Evolutionary conservation across 139 green algal species (phyloP).

Genomic region (Ettlia oleoabundans): DNA sequence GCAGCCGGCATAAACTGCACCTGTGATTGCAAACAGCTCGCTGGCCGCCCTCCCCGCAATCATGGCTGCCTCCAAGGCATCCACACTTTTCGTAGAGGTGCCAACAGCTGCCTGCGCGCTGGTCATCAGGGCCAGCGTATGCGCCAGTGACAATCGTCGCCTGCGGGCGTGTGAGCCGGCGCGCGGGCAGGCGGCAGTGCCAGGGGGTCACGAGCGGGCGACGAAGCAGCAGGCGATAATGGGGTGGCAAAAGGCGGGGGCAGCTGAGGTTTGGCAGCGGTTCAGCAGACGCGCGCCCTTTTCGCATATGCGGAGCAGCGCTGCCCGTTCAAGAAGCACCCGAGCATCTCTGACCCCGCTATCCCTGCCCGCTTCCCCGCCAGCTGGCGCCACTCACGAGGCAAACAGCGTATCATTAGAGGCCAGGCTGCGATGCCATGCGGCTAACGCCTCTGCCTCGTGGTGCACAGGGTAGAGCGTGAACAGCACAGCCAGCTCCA

Average conservation of each 20-base stretch:
- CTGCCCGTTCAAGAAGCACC: too few relatives aligned
- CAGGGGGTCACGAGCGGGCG: too few relatives aligned
- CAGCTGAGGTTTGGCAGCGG: too few relatives aligned
- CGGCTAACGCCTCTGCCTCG: neutral
- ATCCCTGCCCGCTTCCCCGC: too few relatives aligned
- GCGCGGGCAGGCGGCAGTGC: neutral
- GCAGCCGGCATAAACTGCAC: neutral
- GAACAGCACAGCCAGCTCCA: constrained; percentile 32
- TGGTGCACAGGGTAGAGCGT: constrained; percentile 30
- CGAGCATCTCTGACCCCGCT: too few relatives aligned
- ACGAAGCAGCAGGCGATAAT: too few relatives aligned
- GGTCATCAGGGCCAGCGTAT: constrained; percentile 13
- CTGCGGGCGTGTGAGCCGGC: neutral
- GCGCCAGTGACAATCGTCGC: constrained; percentile 11
- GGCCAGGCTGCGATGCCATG: constrained; percentile 31
- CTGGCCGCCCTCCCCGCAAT: neutral
- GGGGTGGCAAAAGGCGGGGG: too few relatives aligned
- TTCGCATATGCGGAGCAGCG: too few relatives aligned
- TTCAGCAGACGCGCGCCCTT: too few relatives aligned
- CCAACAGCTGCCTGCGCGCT: constrained; percentile 7
- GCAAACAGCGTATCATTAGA: constrained; percentile 22
- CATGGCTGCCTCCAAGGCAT: constrained; percentile 16
- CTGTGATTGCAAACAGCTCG: constrained; percentile 10
- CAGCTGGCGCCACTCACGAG: neutral
- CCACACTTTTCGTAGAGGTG: neutral